phyloP scores from a whole-genome alignment of 2,329 filamentous ascomycete genomes.

The Cladophialophora psammophila region DNA sequence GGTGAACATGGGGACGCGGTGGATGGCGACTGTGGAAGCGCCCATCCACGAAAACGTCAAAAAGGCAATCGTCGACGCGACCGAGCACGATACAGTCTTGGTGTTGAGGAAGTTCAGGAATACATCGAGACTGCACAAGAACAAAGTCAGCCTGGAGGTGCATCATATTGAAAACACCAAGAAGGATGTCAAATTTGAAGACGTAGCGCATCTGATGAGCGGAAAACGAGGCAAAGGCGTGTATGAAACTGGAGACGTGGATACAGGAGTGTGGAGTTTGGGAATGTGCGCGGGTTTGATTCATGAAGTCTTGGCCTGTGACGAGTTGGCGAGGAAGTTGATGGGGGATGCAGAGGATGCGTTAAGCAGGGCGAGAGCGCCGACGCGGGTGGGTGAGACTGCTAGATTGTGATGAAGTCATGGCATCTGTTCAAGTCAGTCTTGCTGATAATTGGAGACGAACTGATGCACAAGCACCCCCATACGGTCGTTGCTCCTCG shows the following conservation, averaged over 20 bases:
- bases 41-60: constrained; percentile 94
- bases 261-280: constrained; percentile 93
- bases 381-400: too few relatives aligned
- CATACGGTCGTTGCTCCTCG: too few relatives aligned
- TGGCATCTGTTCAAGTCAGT: too few relatives aligned
- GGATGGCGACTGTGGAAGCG: constrained; percentile 95
- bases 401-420: too few relatives aligned
- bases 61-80: constrained; percentile 78
- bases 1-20: constrained; percentile 97
- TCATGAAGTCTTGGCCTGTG: constrained; percentile 61
- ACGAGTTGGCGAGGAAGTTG: background rate
- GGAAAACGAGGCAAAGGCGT: constrained; percentile 89
- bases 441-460: too few relatives aligned
- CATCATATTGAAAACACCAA: constrained; percentile 68
- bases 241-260: constrained; percentile 88
- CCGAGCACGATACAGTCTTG: constrained; percentile 89
- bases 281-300: constrained; percentile 91
- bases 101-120: constrained; percentile 90
- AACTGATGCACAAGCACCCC: too few relatives aligned
- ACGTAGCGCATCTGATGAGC: constrained; percentile 84
- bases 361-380: too few relatives aligned
- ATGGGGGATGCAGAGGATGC: background rate
- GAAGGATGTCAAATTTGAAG: constrained; percentile 81
- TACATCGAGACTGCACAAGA: constrained; percentile 84
- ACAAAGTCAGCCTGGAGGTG: constrained; percentile 72